phyloP scores from a whole-genome alignment of 306 rosid genomes.

The Hippophae rhamnoides region DNA sequence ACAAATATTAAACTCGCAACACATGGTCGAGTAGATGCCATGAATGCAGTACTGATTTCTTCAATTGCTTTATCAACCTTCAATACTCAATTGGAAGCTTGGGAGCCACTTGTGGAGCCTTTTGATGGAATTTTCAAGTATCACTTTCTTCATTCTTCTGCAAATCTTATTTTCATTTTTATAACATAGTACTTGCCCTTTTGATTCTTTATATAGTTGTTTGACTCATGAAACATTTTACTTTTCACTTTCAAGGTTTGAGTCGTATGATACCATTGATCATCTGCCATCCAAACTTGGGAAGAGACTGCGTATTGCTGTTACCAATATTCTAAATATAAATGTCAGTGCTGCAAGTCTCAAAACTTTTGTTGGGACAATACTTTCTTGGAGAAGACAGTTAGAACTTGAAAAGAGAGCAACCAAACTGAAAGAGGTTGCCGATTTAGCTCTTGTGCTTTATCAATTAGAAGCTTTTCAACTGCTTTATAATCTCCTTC shows the following conservation, averaged over 20 bases:
- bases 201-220: conserved; percentile 6
- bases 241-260: conserved; percentile 55
- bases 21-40: conserved; percentile 72
- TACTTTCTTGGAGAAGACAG: conserved; percentile 84
- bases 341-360: conserved; percentile 88
- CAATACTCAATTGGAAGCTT: conserved; percentile 87
- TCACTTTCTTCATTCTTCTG: conserved; percentile 9
- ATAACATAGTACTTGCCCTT: conserved; percentile 9
- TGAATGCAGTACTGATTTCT: conserved; percentile 89
- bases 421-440: conserved; percentile 55
- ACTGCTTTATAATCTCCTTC: conserved; percentile 18
- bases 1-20: conserved; percentile 91
- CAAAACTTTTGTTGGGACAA: conserved; percentile 59
- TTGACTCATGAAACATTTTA: not conserved
- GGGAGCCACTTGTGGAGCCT: conserved; percentile 98
- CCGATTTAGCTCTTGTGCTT: conserved; percentile 19
- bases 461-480: conserved; percentile 2
- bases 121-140: conserved; percentile 99
- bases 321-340: conserved; percentile 72
- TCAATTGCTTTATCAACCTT: conserved; percentile 95
- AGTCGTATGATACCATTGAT: conserved; percentile 60
- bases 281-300: conserved; percentile 59
- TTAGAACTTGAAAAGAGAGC: conserved; percentile 82
- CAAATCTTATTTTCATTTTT: conserved; percentile 2
- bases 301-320: conserved; percentile 77